Percentiles rank a stretch among this genome's conserved stretches.
These are phyloP conservation scores for Lactuca sativa DNA, from an alignment of 129 eudicot genomes.

Conservation along the genomic window DNA sequence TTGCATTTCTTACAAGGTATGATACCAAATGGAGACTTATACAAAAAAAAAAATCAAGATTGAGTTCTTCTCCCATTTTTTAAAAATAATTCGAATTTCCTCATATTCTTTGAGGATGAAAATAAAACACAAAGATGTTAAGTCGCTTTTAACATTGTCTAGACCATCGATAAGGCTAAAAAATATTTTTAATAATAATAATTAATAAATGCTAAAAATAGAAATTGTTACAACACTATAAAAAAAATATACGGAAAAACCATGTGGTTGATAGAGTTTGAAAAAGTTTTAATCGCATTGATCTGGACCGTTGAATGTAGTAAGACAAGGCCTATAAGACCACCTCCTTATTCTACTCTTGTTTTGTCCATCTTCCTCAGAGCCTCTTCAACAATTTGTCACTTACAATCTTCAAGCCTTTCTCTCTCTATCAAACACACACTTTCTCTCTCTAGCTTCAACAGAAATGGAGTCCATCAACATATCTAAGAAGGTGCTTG, in stretches of 20 bases:
- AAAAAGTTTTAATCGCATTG: conserved; percentile 18
- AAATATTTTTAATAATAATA: conserved; percentile 1
- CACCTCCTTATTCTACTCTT: conserved; percentile 35
- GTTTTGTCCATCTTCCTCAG: conserved; percentile 37
- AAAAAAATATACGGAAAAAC: neutral
- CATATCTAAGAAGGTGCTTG: conserved; percentile 53
- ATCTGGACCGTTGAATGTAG: conserved; percentile 42
- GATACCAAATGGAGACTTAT: too few relatives aligned
- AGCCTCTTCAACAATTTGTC: conserved; percentile 28
- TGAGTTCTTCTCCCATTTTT: too few relatives aligned
- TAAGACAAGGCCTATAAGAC: conserved; percentile 41
- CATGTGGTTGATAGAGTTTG: conserved; percentile 28
- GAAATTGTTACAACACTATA: neutral
- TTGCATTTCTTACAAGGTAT: too few relatives aligned
- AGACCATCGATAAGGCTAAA: neutral
- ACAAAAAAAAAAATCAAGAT: too few relatives aligned
- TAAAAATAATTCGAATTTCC: too few relatives aligned
- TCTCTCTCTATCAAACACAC: neutral
- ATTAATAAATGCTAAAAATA: conserved; percentile 9
- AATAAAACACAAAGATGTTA: too few relatives aligned
- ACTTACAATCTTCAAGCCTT: conserved; percentile 9
- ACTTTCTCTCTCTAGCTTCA: conserved; percentile 15
- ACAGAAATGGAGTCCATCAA: conserved; percentile 53
- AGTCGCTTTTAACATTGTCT: neutral
- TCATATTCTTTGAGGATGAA: too few relatives aligned